phyloP scores from a whole-genome alignment of 2,329 filamentous ascomycete species.

The Aspergillus japonicus region DNA sequence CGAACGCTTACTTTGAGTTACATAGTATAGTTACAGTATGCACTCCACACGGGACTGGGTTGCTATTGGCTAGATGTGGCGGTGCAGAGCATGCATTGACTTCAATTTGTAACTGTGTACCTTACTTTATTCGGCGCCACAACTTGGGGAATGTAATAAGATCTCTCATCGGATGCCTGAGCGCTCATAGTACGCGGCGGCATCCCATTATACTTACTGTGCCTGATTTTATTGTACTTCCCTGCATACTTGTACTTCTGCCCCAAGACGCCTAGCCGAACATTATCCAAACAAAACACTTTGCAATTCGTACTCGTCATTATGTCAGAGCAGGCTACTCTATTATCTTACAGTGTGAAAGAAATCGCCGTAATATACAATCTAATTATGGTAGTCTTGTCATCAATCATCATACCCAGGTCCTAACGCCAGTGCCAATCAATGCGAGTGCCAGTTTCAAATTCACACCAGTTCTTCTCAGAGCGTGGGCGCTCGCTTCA shows the following conservation, averaged over 20 bases:
- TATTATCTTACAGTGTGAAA: background rate
- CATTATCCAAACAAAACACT: background rate
- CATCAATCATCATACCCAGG: slow-evolving; percentile 18
- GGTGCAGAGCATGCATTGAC: too few relatives aligned
- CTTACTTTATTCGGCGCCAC: too few relatives aligned
- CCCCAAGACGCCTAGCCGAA: too few relatives aligned
- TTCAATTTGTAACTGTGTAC: too few relatives aligned
- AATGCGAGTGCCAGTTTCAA: slow-evolving; percentile 1
- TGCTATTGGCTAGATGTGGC: too few relatives aligned
- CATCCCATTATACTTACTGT: background rate
- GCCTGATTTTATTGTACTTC: background rate
- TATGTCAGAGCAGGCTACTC: background rate
- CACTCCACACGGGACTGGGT: too few relatives aligned
- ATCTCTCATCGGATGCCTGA: too few relatives aligned
- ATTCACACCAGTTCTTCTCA: slow-evolving; percentile 12
- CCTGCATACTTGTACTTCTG: too few relatives aligned
- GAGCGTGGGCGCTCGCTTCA: slow-evolving; percentile 46
- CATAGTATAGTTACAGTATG: too few relatives aligned
- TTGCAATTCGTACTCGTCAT: background rate
- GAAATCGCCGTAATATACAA: background rate
- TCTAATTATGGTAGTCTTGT: background rate
- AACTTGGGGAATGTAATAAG: too few relatives aligned
- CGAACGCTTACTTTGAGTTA: too few relatives aligned
- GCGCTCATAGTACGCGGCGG: too few relatives aligned
- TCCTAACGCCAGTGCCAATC: background rate